Conservation (phyloP, 148 eudicot species). For the Chenopodium formosanum region DNA sequence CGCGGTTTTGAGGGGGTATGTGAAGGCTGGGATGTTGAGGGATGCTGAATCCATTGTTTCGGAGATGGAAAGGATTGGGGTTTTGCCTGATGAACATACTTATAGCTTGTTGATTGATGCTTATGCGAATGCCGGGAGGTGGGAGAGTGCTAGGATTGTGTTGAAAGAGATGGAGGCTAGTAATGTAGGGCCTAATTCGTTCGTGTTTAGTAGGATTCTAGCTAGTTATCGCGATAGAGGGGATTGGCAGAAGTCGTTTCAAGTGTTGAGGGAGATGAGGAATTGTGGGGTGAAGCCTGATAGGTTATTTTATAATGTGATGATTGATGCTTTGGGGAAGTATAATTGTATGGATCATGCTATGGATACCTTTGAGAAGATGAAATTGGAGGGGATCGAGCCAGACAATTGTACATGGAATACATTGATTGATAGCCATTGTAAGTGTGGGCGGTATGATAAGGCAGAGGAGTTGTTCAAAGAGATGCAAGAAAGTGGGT, state of each 20-base stretch:
- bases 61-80: conserved; percentile 78
- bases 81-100: conserved; percentile 79
- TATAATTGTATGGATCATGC: conserved; percentile 89
- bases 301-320: conserved; percentile 82
- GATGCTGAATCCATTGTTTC: conserved; percentile 82
- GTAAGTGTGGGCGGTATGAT: conserved; percentile 67
- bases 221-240: conserved; percentile 85
- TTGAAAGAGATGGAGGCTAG: conserved; percentile 86
- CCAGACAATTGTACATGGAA: conserved; percentile 97
- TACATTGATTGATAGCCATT: conserved; percentile 84
- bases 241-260: conserved; percentile 90
- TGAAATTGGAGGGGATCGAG: conserved; percentile 76
- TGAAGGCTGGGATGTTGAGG: conserved; percentile 60
- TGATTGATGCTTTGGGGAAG: conserved; percentile 96
- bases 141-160: conserved; percentile 98
- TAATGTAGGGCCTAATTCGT: conserved; percentile 66
- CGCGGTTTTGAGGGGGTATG: conserved; percentile 87
- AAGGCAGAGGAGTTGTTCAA: conserved; percentile 71
- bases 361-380: conserved; percentile 72
- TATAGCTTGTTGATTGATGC: conserved; percentile 86
- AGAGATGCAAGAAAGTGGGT: conserved; percentile 77
- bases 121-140: conserved; percentile 82
- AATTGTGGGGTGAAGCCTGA: conserved; percentile 82
- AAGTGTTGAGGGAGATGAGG: conserved; percentile 89
- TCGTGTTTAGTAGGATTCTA: conserved; percentile 75